Evolutionary conservation across 129 eudicot species (phyloP).

Genomic region (Saussurea involucrata): DNA sequence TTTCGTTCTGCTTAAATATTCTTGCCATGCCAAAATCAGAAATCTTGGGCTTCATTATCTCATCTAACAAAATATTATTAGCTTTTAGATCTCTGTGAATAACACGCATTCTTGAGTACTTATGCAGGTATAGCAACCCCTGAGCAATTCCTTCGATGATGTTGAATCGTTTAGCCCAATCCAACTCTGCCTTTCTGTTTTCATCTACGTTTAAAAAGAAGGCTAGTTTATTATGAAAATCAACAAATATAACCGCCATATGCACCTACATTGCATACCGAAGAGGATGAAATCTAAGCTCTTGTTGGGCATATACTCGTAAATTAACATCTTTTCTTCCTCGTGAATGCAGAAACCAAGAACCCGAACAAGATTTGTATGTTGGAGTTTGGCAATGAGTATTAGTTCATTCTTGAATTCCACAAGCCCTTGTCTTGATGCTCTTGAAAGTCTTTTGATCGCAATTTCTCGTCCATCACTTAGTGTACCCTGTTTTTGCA

Average conservation of each 20-base stretch:
- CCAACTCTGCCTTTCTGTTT: background rate
- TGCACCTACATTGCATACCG: background rate
- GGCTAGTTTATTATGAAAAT: background rate
- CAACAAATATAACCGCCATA: background rate
- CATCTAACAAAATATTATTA: too few relatives aligned
- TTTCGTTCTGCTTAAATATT: too few relatives aligned
- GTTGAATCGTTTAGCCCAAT: background rate
- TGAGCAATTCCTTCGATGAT: background rate
- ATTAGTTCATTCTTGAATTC: conserved; percentile 40
- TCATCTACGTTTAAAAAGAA: background rate
- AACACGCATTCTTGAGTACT: background rate
- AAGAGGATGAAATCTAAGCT: conserved; percentile 29
- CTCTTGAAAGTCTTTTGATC: conserved; percentile 34
- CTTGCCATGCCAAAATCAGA: background rate
- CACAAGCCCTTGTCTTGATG: conserved; percentile 33
- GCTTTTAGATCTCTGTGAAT: background rate
- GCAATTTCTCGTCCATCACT: conserved; percentile 24
- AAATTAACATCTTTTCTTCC: conserved; percentile 29
- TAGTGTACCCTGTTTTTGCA: conserved; percentile 1
- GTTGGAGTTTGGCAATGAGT: conserved; percentile 37
- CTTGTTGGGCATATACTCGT: conserved; percentile 30
- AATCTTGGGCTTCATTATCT: too few relatives aligned
- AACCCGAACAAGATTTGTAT: conserved; percentile 35
- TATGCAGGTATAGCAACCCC: background rate
- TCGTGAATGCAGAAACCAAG: conserved; percentile 38